Base-by-base conservation (phyloP, 306 rosid genomes). In the Luffa aegyptiaca region DNA sequence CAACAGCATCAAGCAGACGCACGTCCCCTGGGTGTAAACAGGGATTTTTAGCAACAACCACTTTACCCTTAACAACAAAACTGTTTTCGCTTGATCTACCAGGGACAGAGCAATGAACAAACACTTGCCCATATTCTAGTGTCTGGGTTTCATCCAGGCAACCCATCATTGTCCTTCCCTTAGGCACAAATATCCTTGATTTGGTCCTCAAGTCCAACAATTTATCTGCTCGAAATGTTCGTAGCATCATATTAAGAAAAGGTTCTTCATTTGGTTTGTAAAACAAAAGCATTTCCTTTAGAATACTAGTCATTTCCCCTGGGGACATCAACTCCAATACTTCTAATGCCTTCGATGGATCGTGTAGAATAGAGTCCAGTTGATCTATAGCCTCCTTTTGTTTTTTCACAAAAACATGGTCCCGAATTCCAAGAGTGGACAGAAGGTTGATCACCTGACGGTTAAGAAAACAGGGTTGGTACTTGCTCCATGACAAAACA, bases 171-270 rank as follows among this genome's bases (percentile, higher is more conserved):
- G 74, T 65, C 76, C 89, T 82, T 75, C 91, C 91, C 10, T 57
- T 63, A 0, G 81, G 80, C 45, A 83, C 63, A 65, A 75, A 84
- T 39, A 88, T 83, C 74, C 82, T 75, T 31, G 88, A 45, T 61
- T 52, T 84, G 0, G n/a, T 85, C 58, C 92, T 86, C 88, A 93
- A 78, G 55, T 90, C 98, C 84, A 87, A 76, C 72, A 93, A 78
- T 81, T 92, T 92, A 46, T 80, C 75, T 1, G 90, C 85, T 14
- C 78, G 83, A 6, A 81, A 31, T 3, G 84, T 75, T 14, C 75
- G 83, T 3, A 87, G 80, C 90, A 85, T 87, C 88, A 72, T 44
- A 37, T 80, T 42, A 5, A 87, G 87, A 80, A 85, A 87, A 21
- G 90, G 90, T 4, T 87, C 88, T 70, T 55, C 18, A 35, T 81